These are phyloP conservation scores for Globisporangium iwayamae DNA, from an alignment of 352 stramenopile genomes.

Conservation along the genomic window DNA sequence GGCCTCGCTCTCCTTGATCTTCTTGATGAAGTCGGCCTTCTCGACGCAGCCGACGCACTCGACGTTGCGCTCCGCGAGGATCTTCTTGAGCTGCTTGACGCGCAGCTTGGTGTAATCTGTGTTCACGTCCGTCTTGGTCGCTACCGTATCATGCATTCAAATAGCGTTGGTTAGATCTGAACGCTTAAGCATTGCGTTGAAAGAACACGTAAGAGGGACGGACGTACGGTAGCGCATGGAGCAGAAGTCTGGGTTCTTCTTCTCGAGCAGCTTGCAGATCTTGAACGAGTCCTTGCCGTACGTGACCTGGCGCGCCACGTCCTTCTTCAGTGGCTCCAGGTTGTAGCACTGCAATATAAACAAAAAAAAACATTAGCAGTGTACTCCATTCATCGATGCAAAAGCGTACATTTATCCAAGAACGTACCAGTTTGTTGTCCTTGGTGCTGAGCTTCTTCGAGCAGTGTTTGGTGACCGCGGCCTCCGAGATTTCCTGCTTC, in stretches of 20 bases:
- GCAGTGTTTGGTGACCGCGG: conserved; percentile 86
- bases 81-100: conserved; percentile 95
- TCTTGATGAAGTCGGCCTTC: conserved; percentile 94
- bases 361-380: no score
- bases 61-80: conserved; percentile 90
- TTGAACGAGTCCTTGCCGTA: conserved; percentile 92
- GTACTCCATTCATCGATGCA: no score
- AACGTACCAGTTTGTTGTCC: conserved; percentile 88
- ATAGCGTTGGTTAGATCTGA: no score
- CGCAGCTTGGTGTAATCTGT: conserved; percentile 94
- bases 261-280: conserved; percentile 93
- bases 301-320: conserved; percentile 89
- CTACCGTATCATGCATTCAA: conserved; percentile 23
- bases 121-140: conserved; percentile 92
- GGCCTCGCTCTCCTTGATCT: conserved; percentile 90
- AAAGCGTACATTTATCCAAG: no score
- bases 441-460: conserved; percentile 81
- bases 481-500: conserved; percentile 70
- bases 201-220: neutral
- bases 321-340: conserved; percentile 92
- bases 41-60: conserved; percentile 93
- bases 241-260: conserved; percentile 95
- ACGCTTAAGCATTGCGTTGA: no score
- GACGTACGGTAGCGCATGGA: conserved; percentile 90
- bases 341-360: conserved; percentile 86